A percentile compares a stretch with the other conserved stretches of the same genome.
Evolutionary conservation across 805 yeast genomes (phyloP).

Genomic region (Osmozyma mogii): DNA sequence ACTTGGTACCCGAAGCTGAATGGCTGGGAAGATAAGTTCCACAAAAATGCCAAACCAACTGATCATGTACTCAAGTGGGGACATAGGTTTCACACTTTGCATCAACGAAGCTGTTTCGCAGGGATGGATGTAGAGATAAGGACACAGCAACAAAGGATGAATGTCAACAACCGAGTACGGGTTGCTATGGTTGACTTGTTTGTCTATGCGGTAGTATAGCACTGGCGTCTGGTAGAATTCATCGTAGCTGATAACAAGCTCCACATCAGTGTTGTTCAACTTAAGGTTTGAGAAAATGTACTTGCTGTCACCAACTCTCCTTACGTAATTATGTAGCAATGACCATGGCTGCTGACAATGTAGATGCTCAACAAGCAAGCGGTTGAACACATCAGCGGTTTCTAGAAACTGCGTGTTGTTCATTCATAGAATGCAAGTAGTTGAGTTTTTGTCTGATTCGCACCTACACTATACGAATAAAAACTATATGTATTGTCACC

Average conservation of each 20-base stretch:
- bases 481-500: too few relatives aligned
- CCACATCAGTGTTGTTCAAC: conserved; percentile 4
- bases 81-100: conserved; percentile 2
- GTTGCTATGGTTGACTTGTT: conserved; percentile 1
- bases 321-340: conserved; percentile 4
- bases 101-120: conserved; percentile 9
- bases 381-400: conserved; percentile 10
- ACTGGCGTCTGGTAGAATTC: conserved; percentile 25
- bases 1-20: conserved; percentile 4
- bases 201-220: conserved; percentile 15
- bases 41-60: conserved; percentile 10
- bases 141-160: conserved; percentile 9
- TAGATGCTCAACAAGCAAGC: conserved; percentile 7
- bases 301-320: conserved; percentile 3
- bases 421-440: not conserved
- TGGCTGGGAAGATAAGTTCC: conserved; percentile 3
- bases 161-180: conserved; percentile 6
- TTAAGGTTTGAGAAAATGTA: conserved; percentile 1
- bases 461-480: too few relatives aligned
- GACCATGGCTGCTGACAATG: too few relatives aligned
- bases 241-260: conserved; percentile 23
- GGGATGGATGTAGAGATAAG: conserved; percentile 10
- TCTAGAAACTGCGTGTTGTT: conserved; percentile 7
- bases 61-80: conserved; percentile 5
- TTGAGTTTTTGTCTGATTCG: too few relatives aligned